Base-by-base conservation (phyloP, 257 asterid species). In the Hygrophila difformis region DNA sequence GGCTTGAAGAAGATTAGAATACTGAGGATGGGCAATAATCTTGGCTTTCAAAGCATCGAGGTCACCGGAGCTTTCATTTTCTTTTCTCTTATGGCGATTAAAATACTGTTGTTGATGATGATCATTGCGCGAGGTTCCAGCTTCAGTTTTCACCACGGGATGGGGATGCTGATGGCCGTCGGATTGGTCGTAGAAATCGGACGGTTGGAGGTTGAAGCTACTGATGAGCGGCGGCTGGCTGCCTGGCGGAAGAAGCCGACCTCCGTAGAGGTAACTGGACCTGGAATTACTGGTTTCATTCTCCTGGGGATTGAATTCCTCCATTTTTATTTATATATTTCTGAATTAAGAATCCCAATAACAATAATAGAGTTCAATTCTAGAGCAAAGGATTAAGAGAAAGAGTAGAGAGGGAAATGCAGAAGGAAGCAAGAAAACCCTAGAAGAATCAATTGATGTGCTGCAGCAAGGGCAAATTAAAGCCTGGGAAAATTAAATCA, bases 11-110 rank as follows among this genome's bases (percentile, higher is more conserved):
- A 89, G 94, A 43, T 73, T 74, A n/a, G 91, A 71, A 44, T 78
- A 89, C 17, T 84, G 94, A 43, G 97, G 97, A 51, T 89, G 98
- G 4, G 88, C 77, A 5, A 82, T 62, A 31, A 89, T 89, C 69
- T 73, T 85, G 15, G 98, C 87, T 66, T 85, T 89, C 11, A 85
- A 61, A 12, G 73, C 87, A 29, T 78, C 94, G 18, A 48, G 76
- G 9, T 78, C 79, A 13, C 56, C 47, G 39, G 74, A 51, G 28
- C 18, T 60, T 3, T 63, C 72, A 12, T 60, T 64, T 16, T 46
- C 68, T 0, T 69, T 60, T n/a, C 21, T 5, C 1, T 44, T 35
- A 10, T 63, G 67, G n/a, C 60, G 66, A 50, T 70, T 76, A n/a
- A 73, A 54, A 44, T 67, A 71, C 11, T 75, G 77, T 55, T 70